Conservation (phyloP, 2,329 filamentous ascomycete genomes). For the Epichloe brachyelytri region DNA sequence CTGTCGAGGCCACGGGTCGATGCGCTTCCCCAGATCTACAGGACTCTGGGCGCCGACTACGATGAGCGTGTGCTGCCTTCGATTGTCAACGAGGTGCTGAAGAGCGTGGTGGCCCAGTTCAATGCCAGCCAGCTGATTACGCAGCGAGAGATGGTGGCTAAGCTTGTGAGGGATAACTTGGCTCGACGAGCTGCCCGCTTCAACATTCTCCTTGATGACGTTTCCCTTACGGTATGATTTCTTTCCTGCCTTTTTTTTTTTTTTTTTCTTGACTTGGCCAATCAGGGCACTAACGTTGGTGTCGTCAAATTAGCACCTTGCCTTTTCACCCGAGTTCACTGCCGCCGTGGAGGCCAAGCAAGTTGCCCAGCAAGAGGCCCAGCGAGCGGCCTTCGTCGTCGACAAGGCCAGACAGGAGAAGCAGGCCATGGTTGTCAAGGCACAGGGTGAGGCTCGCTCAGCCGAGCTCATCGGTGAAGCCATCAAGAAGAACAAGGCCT, state of each 20-base stretch:
- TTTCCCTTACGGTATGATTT: conserved; percentile 72
- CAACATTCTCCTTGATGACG: conserved; percentile 95
- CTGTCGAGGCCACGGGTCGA: conserved; percentile 81
- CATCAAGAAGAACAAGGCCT: conserved; percentile 98
- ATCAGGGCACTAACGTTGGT: background rate
- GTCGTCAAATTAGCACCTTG: conserved; percentile 41
- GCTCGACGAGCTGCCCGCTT: conserved; percentile 84
- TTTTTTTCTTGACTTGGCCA: background rate
- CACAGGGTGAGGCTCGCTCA: conserved; percentile 96
- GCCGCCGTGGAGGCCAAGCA: conserved; percentile 63
- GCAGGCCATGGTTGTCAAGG: conserved; percentile 95
- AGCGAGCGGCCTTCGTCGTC: conserved; percentile 91
- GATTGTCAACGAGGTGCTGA: conserved; percentile 96
- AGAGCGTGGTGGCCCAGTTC: conserved; percentile 98
- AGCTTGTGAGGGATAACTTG: conserved; percentile 84
- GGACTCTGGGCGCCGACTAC: conserved; percentile 88
- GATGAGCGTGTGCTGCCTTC: conserved; percentile 94
- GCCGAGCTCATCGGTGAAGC: conserved; percentile 97
- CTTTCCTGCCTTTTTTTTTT: background rate
- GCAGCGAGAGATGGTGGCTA: conserved; percentile 92
- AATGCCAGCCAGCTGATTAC: conserved; percentile 97
- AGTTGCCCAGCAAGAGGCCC: conserved; percentile 80
- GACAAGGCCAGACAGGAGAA: conserved; percentile 99
- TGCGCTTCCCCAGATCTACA: conserved; percentile 90
- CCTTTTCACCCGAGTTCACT: conserved; percentile 62